These are phyloP conservation scores for Euphorbia tirucalli DNA, from an alignment of 345 rosid genomes.

Conservation along the genomic window DNA sequence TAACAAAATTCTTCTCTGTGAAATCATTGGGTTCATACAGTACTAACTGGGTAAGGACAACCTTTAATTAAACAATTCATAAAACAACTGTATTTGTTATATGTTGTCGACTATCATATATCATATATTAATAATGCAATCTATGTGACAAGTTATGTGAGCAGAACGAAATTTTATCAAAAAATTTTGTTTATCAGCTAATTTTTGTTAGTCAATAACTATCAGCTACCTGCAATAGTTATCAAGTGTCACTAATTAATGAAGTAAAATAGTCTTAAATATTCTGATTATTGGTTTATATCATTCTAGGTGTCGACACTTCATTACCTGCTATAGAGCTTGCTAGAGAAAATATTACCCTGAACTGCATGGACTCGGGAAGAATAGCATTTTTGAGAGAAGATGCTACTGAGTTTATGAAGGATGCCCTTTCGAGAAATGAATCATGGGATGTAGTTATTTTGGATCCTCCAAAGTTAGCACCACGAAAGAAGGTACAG, in stretches of 20 bases:
- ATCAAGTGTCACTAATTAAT: neutral
- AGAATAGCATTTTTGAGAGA: slow-evolving; percentile 59
- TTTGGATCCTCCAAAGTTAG: slow-evolving; percentile 90
- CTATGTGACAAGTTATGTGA: too few species aligned
- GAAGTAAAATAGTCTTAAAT: neutral
- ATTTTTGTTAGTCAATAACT: too few species aligned
- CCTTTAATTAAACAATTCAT: too few species aligned
- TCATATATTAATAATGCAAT: too few species aligned
- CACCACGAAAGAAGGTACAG: slow-evolving; percentile 71
- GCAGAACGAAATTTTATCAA: neutral
- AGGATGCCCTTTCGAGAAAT: slow-evolving; percentile 63
- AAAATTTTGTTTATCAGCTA: too few species aligned
- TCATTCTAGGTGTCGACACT: slow-evolving; percentile 67
- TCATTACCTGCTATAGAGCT: slow-evolving; percentile 87
- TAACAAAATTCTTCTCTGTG: neutral
- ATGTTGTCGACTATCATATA: too few species aligned
- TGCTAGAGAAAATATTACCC: slow-evolving; percentile 69
- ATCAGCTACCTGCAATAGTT: neutral
- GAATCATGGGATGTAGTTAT: slow-evolving; percentile 83
- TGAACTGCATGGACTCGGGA: slow-evolving; percentile 66
- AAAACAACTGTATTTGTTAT: too few species aligned
- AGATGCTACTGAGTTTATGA: slow-evolving; percentile 79
- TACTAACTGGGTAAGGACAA: too few species aligned
- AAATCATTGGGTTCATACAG: neutral
- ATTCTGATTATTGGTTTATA: slow-evolving; percentile 9